Base-by-base conservation (phyloP, 495 filamentous ascomycete genomes). In the Penicillium verhagenii region DNA sequence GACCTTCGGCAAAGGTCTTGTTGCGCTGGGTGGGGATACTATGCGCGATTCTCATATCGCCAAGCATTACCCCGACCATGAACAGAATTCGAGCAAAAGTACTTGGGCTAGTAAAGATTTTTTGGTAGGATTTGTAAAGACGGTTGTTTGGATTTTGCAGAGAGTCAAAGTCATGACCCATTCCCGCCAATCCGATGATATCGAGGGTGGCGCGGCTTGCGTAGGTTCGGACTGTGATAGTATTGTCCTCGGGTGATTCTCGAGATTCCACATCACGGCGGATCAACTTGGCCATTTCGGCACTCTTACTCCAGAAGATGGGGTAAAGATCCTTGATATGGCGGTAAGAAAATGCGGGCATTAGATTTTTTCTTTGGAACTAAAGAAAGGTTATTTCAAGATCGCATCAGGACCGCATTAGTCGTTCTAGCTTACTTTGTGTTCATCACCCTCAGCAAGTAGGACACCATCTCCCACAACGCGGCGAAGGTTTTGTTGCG, bases 301-400 rank as follows among this genome's bases (percentile, higher is more conserved):
- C 49, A 18, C 80, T 79, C 68, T 95, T 96, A 39, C 57, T 38
- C 91, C 91, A 96, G 71, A 97, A 96, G 2, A 86, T 62, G 1
- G 92, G 85, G 50, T 94, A 94, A 1, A 96, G 78, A 48, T 94
- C 83, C 64, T 95, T 95, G 67, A 96, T 74, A 60, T 96, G 92
- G 16, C 90, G 80, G 64, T 88, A 96, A 11, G 85, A 74, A 63
- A 97, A 97, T 0, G 91, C 92, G 1, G 91, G 92, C 76, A 88
- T 82, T 2, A 96, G 77, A 46, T 86, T 84, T 61, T 85, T 90
- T 11, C 92, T 79, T 77, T 96, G 91, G 14, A 75, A 43, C 72
- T 76, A 44, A 14, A 20, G 3, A 3, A 24, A 13, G 4, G 10
- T 50, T 24, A 50, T 31, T 25, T 50, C 39, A 4, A 16, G 4